Conservation (phyloP, 805 yeast species). For the Barnettozyma californica region DNA sequence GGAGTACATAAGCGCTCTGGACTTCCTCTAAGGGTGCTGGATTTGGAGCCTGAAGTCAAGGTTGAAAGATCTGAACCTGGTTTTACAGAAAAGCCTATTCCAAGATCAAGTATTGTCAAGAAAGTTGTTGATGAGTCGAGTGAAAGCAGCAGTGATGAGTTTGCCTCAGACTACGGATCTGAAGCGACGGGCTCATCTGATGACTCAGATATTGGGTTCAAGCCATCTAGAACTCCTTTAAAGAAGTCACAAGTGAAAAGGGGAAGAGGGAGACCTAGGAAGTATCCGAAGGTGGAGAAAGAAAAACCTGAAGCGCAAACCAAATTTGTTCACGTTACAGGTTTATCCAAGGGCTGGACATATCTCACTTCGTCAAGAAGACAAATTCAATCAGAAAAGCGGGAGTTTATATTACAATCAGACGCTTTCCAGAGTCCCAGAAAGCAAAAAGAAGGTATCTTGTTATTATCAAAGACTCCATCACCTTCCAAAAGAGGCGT, state of each 20-base stretch:
- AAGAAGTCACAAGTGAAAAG: not conserved
- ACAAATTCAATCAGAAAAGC: slow-evolving; percentile 3
- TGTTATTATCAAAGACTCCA: slow-evolving; percentile 11
- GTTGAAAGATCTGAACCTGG: not conserved
- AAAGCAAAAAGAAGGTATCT: slow-evolving; percentile 23
- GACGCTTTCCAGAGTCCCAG: slow-evolving; percentile 27
- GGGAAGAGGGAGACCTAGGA: not conserved
- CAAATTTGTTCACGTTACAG: slow-evolving; percentile 8
- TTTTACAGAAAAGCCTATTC: not conserved
- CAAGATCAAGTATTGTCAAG: not conserved
- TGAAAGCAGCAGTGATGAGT: slow-evolving; percentile 1
- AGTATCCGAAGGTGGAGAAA: not conserved
- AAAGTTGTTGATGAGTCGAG: not conserved
- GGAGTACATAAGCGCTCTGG: not conserved
- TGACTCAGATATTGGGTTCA: not conserved
- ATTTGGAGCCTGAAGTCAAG: not conserved
- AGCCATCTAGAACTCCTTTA: not conserved
- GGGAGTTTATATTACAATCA: slow-evolving; percentile 9
- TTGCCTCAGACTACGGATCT: not conserved
- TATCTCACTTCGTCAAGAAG: slow-evolving; percentile 1
- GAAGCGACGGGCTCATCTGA: not conserved
- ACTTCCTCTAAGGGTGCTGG: not conserved
- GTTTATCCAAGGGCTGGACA: slow-evolving; percentile 3
- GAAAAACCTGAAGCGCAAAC: slow-evolving; percentile 6
- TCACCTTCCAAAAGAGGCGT: slow-evolving; percentile 33